A percentile compares a stretch with the other conserved stretches of the same genome.
Evolutionary conservation across 192 early-diverging fungal species (phyloP).

Genomic region (Coemansia sp.): DNA sequence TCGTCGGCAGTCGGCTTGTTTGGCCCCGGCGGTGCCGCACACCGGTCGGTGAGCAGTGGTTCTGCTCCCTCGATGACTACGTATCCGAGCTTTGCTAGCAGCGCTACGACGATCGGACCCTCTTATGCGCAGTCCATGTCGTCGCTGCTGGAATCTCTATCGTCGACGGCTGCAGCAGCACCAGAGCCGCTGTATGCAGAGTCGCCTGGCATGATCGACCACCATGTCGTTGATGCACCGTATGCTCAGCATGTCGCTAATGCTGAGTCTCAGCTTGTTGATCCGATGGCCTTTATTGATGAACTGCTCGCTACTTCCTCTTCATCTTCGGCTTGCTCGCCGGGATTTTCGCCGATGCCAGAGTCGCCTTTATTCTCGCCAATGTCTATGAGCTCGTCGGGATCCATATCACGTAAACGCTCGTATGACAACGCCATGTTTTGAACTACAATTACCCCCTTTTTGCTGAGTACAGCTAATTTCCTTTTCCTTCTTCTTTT

Average conservation of each 20-base stretch:
- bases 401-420: slow-evolving; percentile 33
- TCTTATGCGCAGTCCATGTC: not conserved
- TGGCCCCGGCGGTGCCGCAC: not conserved
- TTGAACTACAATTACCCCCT: slow-evolving; percentile 2
- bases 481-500: not conserved
- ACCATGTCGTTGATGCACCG: slow-evolving; percentile 27
- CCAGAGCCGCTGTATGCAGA: slow-evolving; percentile 33
- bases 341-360: slow-evolving; percentile 18
- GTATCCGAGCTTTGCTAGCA: not conserved
- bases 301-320: slow-evolving; percentile 27
- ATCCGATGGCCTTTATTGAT: slow-evolving; percentile 49
- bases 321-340: slow-evolving; percentile 9
- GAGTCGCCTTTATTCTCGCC: not conserved
- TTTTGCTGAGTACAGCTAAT: no score
- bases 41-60: not conserved
- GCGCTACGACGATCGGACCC: not conserved
- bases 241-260: slow-evolving; percentile 16
- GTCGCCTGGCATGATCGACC: slow-evolving; percentile 44
- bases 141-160: slow-evolving; percentile 8
- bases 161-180: not conserved
- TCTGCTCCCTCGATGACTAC: not conserved
- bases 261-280: slow-evolving; percentile 36
- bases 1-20: not conserved
- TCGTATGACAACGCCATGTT: slow-evolving; percentile 46
- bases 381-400: not conserved